These are phyloP conservation scores for Paxillus rubicundulus DNA, from an alignment of 768 basidiomycete species.

Conservation along the genomic window DNA sequence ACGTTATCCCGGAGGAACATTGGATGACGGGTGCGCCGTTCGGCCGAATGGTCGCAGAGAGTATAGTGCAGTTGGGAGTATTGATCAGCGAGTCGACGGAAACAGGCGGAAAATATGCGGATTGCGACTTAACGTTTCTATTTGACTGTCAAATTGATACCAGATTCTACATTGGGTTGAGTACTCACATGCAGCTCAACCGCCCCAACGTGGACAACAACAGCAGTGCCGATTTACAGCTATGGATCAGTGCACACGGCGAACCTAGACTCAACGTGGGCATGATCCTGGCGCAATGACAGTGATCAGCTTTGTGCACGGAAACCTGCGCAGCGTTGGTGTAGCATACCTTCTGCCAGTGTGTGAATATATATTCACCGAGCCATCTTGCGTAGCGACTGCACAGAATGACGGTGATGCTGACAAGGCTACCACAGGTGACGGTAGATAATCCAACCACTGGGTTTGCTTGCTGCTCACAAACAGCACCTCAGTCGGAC, in stretches of 20 bases:
- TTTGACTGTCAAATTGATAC: constrained; percentile 4
- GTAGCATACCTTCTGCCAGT: constrained; percentile 73
- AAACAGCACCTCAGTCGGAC: constrained; percentile 66
- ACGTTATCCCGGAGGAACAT: constrained; percentile 73
- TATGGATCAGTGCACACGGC: constrained; percentile 67
- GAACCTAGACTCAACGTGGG: constrained; percentile 72
- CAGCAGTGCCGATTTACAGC: constrained; percentile 60
- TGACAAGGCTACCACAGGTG: constrained; percentile 63
- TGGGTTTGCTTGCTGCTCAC: constrained; percentile 65
- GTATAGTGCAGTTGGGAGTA: constrained; percentile 56
- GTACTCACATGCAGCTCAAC: constrained; percentile 70
- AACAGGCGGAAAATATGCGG: constrained; percentile 61
- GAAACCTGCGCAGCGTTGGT: not conserved
- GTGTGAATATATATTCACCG: constrained; percentile 78
- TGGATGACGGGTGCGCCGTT: constrained; percentile 80
- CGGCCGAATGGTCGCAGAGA: constrained; percentile 64
- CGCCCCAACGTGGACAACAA: constrained; percentile 71
- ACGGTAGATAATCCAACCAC: constrained; percentile 88
- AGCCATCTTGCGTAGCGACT: constrained; percentile 75
- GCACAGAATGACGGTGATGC: constrained; percentile 70
- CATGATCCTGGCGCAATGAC: constrained; percentile 55
- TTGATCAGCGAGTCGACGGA: constrained; percentile 60
- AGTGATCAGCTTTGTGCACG: not conserved
- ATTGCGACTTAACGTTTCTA: constrained; percentile 76
- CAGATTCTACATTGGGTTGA: not conserved